Percentiles rank a stretch among this genome's conserved stretches.
These are phyloP conservation scores for Pseudonectria buxi DNA, from an alignment of 2,329 filamentous ascomycete species.

Conservation along the genomic window DNA sequence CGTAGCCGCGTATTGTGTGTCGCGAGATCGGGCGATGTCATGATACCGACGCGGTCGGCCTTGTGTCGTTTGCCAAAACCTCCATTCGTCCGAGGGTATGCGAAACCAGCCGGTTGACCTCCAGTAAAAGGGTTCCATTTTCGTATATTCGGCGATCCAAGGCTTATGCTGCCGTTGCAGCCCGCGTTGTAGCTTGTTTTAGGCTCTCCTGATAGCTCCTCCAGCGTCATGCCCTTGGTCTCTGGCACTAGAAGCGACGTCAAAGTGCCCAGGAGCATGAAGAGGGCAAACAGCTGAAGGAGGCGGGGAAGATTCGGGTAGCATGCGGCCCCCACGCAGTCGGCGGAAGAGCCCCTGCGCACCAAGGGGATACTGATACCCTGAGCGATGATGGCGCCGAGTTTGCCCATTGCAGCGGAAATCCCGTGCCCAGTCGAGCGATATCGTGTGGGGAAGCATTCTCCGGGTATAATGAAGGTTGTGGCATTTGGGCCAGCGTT, in stretches of 20 bases:
- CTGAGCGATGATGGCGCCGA: constrained; percentile 63
- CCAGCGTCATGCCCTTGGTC: constrained; percentile 67
- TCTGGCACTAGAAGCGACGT: constrained; percentile 69
- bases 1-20: constrained; percentile 17
- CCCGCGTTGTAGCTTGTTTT: constrained; percentile 51
- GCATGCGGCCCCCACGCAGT: constrained; percentile 42
- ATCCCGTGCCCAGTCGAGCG: constrained; percentile 57
- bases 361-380: constrained; percentile 57
- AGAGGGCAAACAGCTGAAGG: constrained; percentile 71
- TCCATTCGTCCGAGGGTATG: constrained; percentile 32
- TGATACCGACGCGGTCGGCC: constrained; percentile 33
- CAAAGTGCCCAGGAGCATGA: constrained; percentile 68
- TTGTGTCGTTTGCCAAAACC: constrained; percentile 23
- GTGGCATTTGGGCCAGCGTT: constrained; percentile 61
- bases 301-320: constrained; percentile 62
- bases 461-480: constrained; percentile 58
- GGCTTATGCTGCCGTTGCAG: constrained; percentile 42
- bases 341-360: constrained; percentile 45
- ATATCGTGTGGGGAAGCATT: constrained; percentile 59
- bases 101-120: constrained; percentile 46
- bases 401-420: constrained; percentile 59
- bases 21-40: constrained; percentile 36
- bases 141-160: constrained; percentile 24
- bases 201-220: constrained; percentile 61
- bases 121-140: constrained; percentile 42